These are phyloP conservation scores for Ensete ventricosum DNA, from an alignment of 176 grass and related monocot species.

Conservation along the genomic window DNA sequence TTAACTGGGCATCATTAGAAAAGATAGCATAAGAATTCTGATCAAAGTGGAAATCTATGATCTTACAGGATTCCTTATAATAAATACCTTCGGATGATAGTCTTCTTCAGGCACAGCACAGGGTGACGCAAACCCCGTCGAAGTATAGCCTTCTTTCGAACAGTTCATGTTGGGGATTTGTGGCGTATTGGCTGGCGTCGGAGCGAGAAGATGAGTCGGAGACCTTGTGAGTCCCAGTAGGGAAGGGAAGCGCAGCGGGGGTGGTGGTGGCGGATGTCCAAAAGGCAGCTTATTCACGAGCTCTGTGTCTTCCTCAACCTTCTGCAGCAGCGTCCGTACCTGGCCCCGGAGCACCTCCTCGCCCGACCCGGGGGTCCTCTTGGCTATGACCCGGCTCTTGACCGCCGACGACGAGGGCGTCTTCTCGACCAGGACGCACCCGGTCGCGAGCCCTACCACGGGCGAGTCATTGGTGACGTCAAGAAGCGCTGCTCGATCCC, in stretches of 20 bases:
- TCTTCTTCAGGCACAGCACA: not conserved
- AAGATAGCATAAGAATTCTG: too few species aligned
- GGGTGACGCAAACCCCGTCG: not conserved
- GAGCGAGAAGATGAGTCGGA: constrained; percentile 59
- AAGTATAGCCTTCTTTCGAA: not conserved
- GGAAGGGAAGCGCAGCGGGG: not conserved
- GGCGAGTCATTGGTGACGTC: constrained; percentile 95
- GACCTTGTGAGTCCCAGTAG: constrained; percentile 44
- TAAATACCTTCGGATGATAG: too few species aligned
- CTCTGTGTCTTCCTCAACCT: constrained; percentile 50
- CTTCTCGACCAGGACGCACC: constrained; percentile 16
- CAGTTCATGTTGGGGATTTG: too few species aligned
- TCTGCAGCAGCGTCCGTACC: constrained; percentile 80
- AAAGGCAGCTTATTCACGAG: not conserved
- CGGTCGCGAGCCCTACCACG: constrained; percentile 52
- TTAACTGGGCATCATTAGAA: too few species aligned
- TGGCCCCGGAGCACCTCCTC: constrained; percentile 74
- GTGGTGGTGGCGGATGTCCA: not conserved
- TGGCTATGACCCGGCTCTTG: constrained; percentile 25
- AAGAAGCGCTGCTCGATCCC: constrained; percentile 30
- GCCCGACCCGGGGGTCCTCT: constrained; percentile 48
- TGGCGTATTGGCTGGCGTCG: constrained; percentile 74
- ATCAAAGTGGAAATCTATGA: too few species aligned
- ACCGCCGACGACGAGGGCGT: constrained; percentile 24
- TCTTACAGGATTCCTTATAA: too few species aligned